Percentiles rank a stretch among this genome's conserved stretches.
These are phyloP conservation scores for Symbiodinium natans DNA, from an alignment of 73 alveolate genomes.

Conservation along the genomic window DNA sequence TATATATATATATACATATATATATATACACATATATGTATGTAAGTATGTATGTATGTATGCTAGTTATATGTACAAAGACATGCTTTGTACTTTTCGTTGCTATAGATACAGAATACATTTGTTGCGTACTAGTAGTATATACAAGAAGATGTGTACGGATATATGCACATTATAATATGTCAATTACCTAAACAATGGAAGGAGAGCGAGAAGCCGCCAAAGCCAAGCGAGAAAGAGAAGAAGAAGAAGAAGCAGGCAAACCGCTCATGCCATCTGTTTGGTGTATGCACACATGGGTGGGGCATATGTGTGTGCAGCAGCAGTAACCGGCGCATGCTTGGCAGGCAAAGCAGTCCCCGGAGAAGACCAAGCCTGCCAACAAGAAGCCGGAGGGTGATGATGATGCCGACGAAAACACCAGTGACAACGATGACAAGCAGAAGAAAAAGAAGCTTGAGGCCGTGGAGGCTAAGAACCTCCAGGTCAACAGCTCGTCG, in stretches of 20 bases:
- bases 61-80: too few relatives aligned
- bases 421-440: not conserved
- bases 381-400: not conserved
- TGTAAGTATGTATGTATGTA: not conserved
- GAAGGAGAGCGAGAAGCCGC: not conserved
- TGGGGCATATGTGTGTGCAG: not conserved
- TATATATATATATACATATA: not conserved
- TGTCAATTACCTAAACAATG: too few relatives aligned
- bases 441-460: not conserved
- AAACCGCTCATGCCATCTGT: not conserved
- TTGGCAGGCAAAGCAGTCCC: not conserved
- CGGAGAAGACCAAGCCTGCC: not conserved
- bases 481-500: not conserved
- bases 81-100: too few relatives aligned
- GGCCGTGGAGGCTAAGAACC: not conserved
- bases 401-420: not conserved
- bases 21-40: not conserved
- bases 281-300: not conserved
- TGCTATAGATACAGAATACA: too few relatives aligned
- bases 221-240: not conserved
- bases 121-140: too few relatives aligned
- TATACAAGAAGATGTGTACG: too few relatives aligned
- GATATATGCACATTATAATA: not conserved
- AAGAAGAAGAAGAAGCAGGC: not conserved
- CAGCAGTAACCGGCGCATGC: not conserved